Base-by-base conservation (phyloP, 345 rosid genomes). In the Hypericum androsaemum region DNA sequence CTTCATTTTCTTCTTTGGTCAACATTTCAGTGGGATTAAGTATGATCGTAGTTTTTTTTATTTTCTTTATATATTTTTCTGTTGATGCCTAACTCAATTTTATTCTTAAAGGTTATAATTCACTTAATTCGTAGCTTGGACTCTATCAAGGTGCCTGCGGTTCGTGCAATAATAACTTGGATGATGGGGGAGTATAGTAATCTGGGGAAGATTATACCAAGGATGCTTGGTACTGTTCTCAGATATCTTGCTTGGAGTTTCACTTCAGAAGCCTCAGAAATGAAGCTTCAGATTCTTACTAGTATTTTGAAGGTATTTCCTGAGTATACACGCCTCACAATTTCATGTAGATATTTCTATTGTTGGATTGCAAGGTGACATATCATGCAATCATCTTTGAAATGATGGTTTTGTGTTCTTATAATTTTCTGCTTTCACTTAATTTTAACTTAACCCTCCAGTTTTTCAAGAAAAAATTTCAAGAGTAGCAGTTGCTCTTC, bases 81-180 rank as follows among this genome's bases (percentile, higher is more conserved):
- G 50, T 58, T 44, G 15, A 42, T 39, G 10, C 12, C 15, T 8
- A 37, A 0, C 53, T 50, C 22, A 1, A 5, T 53, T 48, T 59
- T 43, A 4, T 45, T 41, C 58, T 52, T 54, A 37, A 73, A 92
- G 98, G 96, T 88, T 53, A 70, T 88, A 49, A 71, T 85, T 55
- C 94, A 81, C 74, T 64, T 92, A 70, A 65, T 92, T 50, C 80
- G 85, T 61, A 69, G 77, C 69, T 74, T 92, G 71, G 98, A 92
- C 71, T 75, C 95, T 54, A 71, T 92, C 69, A 88, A 74, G 75
- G 82, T 88, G 53, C 70, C 97, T 53, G 79, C 84, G 57, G 95
- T 94, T 51, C 97, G 98, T 56, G 89, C 86, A 61, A 81, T 79
- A 59, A 71, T 92, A 71, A 77, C 84, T 70, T 92, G 98, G 98